Percentiles rank a stretch among this genome's conserved stretches.
Conservation (phyloP, 257 asterid species). For the Ballota nigra region DNA sequence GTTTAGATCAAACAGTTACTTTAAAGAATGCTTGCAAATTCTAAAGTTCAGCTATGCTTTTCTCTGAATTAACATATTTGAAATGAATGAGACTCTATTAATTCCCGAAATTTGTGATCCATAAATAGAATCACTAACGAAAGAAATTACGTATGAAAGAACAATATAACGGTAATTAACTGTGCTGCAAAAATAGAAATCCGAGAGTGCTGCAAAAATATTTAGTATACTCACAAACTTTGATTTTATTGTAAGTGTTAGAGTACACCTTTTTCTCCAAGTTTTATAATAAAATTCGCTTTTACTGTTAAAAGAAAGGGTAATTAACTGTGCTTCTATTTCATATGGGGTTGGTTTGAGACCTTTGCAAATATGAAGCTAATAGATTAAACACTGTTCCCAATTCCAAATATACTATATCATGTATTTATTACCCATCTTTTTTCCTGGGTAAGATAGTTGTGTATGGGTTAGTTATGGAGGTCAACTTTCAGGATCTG, state of each 20-base stretch:
- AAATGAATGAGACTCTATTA: background rate
- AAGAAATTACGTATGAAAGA: background rate
- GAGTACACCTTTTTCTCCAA: too few relatives aligned
- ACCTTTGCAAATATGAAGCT: background rate
- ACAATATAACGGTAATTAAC: background rate
- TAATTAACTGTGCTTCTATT: background rate
- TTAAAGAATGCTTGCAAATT: conserved; percentile 9
- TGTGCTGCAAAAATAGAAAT: too few relatives aligned
- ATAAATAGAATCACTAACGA: background rate
- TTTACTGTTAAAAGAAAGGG: too few relatives aligned
- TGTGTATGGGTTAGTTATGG: background rate
- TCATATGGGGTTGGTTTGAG: background rate
- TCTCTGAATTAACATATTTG: background rate
- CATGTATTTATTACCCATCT: background rate
- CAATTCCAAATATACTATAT: background rate
- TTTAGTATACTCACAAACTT: too few relatives aligned
- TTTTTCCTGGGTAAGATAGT: background rate
- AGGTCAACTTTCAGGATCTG: background rate
- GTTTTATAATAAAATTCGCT: too few relatives aligned
- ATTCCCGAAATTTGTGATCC: background rate
- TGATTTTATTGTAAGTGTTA: too few relatives aligned
- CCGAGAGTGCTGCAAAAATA: too few relatives aligned
- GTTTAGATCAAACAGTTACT: background rate
- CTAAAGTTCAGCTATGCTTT: background rate
- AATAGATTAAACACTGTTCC: background rate